Conservation (phyloP, 2,329 filamentous ascomycete genomes). For the Aspergillus caelatus region DNA sequence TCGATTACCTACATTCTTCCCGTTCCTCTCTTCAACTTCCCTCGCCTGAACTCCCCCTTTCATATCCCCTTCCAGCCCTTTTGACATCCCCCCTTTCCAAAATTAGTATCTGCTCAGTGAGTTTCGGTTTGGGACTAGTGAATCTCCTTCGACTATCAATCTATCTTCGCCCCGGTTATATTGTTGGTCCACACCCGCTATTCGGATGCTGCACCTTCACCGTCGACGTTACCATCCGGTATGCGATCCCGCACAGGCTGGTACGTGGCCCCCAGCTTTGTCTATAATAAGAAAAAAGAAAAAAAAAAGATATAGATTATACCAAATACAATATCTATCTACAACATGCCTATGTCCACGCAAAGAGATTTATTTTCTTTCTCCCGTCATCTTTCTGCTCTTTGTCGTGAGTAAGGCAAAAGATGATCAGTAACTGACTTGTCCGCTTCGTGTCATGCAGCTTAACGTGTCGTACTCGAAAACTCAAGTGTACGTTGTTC, state of each 20-base stretch:
- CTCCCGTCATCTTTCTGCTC: background rate
- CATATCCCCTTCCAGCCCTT: constrained; percentile 4
- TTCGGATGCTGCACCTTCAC: constrained; percentile 31
- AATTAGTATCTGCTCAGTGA: constrained; percentile 6
- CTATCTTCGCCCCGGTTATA: constrained; percentile 6
- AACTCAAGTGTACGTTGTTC: constrained; percentile 60
- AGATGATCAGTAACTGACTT: background rate
- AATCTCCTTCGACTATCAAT: constrained; percentile 8
- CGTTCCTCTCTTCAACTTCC: constrained; percentile 7
- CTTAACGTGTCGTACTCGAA: constrained; percentile 61
- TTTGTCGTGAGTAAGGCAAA: background rate
- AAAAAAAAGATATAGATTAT: background rate
- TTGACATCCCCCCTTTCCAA: constrained; percentile 5
- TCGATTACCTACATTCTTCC: background rate
- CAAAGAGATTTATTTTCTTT: background rate
- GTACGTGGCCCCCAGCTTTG: constrained; percentile 28
- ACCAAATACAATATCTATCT: background rate
- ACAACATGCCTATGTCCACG: background rate
- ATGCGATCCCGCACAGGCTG: constrained; percentile 50
- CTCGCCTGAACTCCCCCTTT: background rate
- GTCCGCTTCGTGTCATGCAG: constrained; percentile 29
- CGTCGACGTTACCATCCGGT: constrained; percentile 30
- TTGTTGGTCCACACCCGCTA: constrained; percentile 9
- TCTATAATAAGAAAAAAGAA: background rate
- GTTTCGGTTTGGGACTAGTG: constrained; percentile 17